Base-by-base conservation (phyloP, 805 yeast genomes). In the Zygosaccharomyces kombuchaensis region DNA sequence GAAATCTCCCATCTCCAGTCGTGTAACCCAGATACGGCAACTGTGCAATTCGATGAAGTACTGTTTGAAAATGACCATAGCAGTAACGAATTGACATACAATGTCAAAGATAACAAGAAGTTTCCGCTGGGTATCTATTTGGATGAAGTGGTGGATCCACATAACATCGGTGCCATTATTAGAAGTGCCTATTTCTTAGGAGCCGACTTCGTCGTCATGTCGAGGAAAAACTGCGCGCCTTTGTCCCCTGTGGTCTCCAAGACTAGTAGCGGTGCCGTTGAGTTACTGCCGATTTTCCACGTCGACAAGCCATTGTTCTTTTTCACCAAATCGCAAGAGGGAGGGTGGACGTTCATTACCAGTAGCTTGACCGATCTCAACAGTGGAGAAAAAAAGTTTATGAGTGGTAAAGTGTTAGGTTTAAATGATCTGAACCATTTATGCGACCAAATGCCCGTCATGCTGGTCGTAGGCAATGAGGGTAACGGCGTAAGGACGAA, bases 111-210 rank as follows among this genome's bases (percentile, higher is more conserved):
- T 14, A 53, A 45, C 17, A 65, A 62, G 30, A 59, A 59, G 13
- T 65, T 66, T 55, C 95, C 96, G 2, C 56, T 89, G 13, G 96
- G 88, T 0, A 53, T 88, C 2, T 87, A 75, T 55, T 66, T 88
- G 21, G 96, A 88, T 63, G 87, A 85, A 47, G 73, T 89, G 36
- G 78, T 86, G 10, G 96, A 88, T 62, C 91, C 96, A 0, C 95
- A 87, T 61, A 88, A 88, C 60, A 71, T 87, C 54, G 96, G 96
- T 6, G 93, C 91, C 19, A 78, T 88, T 35, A 66, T 86, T 23
- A 70, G 96, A 59, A 77, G 89, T 2, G 91, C 95, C 0, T 84
- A 81, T 66, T 88, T 74, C 65, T 69, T 88, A 10, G 96, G 96
- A 7, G 95, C 75, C 2, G 96, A 89, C 65, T 84, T 87, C 57